Evolutionary conservation across 75 land plant genomes (phyloP), one percentile per base, ranked within the genome.

Genomic region (Pinus albicaulis): DNA sequence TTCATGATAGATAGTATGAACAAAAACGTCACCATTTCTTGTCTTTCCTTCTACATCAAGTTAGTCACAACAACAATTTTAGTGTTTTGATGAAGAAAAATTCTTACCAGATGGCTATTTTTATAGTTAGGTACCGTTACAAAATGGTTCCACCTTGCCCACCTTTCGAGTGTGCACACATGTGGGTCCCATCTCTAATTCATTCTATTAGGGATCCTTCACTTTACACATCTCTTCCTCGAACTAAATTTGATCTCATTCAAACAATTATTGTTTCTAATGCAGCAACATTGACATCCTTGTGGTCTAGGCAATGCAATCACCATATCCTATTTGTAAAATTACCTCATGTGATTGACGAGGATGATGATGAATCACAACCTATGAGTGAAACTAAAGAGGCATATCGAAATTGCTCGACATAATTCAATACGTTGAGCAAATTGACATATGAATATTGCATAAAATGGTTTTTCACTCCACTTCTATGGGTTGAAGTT

Each of bases 1-100:
- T 94, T 80, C 93, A 94, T 85, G 98, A 94, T 87, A 93, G 96
- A 23, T 95, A 97, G 60, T 92, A 92, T 81, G 99, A 97, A 85
- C 89, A 87, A 74, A 98, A 97, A 71, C 85, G 99, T 13, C 84
- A 98, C 44, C 85, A 91, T 82, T 81, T 97, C 53, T 79, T 97
- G 0, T 97, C 92, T 76, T 97, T 97, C 79, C 98, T 97, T 58
- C 89, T 97, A 15, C 93, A 97, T 70, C 99, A 97, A 92, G 99
- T 97, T 16, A 83, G 83, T 76, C 80, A 82, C 62, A 97, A 98
- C 80, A 94, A 89, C 73, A 97, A 97, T 71, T 97, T 97, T 80
- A 92, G 91, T 80, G 19, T n/a, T 52, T 58, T 89, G 56, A 97
- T 89, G 89, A 86, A 85, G 72, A 82, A 91, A 83, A 90, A 84